Evolutionary conservation across 169 alveolate species (phyloP), one percentile per base, ranked within the genome.

Genomic region (Plasmodium cynomolgi): DNA sequence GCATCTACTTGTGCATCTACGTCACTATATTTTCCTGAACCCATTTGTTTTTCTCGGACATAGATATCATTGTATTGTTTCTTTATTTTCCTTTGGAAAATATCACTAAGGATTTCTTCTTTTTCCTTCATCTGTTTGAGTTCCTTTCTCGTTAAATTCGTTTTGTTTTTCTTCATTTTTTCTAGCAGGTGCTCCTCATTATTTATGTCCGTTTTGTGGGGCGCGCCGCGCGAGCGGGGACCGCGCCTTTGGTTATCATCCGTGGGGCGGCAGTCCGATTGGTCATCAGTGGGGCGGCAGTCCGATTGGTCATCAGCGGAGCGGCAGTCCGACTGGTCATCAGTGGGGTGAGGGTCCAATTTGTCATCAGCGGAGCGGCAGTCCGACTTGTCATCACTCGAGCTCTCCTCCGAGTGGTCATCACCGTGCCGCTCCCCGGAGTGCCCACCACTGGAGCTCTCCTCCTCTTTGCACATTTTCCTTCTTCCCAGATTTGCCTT

Each of bases 1-100:
- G 31, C 77, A 68, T 68, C 17, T 15, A 47, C 58, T 15, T 47
- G 58, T 47, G 62, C 58, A n/a, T 75, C 83, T 17, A 13, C 7
- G 3, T 50, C 62, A 15, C 68, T 85, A 8, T 33, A 17, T 50
- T 85, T 54, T 31, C 77, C 83, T 29, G 91, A 83, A 41, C 71
- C 39, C 58, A 20, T 29, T 34, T 79, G n/a, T 17, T 31, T 79
- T 77, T 88, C 72, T 17, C 82, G 74, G 20, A 88, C 62, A 26
- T 84, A 72, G 13, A 72, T 74, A 20, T 50, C n/a, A 2, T 39
- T 74, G 17, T 77, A 84, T 4, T 84, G 84, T 74, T 73, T 50
- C 37, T 72, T 62, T 39, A 84, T 31, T 47, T 84, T 84, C 9
- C 26, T 84, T 26, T 74, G 23, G 37, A 88, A 88, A 9, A 88